Conservation (phyloP, 768 basidiomycete genomes). For the Mycena venus region DNA sequence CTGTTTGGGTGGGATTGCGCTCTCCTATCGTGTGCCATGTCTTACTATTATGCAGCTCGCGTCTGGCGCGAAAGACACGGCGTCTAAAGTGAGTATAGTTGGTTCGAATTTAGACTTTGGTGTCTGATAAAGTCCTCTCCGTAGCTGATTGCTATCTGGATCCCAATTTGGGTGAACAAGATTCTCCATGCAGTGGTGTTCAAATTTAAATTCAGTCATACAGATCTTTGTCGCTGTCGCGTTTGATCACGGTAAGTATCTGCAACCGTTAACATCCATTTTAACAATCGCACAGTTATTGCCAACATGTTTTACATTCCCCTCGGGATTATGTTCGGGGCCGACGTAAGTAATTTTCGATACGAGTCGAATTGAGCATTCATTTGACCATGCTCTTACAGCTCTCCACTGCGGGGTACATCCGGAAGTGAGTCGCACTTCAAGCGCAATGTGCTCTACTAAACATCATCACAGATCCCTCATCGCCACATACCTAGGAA, state of each 20-base stretch:
- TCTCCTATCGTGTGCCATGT: neutral
- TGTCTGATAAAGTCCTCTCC: neutral
- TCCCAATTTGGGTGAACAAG: constrained; percentile 70
- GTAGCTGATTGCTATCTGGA: constrained; percentile 74
- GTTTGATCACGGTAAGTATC: constrained; percentile 73
- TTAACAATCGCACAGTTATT: constrained; percentile 55
- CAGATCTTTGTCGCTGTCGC: constrained; percentile 76
- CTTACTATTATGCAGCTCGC: constrained; percentile 65
- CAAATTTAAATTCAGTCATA: neutral
- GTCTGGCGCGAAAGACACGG: constrained; percentile 72
- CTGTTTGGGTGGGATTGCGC: constrained; percentile 73
- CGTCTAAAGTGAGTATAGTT: constrained; percentile 65
- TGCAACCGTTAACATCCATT: neutral
- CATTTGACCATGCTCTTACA: constrained; percentile 33
- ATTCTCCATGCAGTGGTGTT: neutral
- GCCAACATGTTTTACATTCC: constrained; percentile 87
- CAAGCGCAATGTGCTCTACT: neutral
- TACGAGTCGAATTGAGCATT: neutral
- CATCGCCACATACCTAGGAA: constrained; percentile 75
- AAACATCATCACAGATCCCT: constrained; percentile 57
- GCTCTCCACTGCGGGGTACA: constrained; percentile 71
- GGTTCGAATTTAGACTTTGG: neutral
- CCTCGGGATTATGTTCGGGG: constrained; percentile 78
- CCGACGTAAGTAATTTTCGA: constrained; percentile 60
- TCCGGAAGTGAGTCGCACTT: constrained; percentile 67